Evolutionary conservation across 345 rosid species (phyloP), one percentile per base, ranked within the genome.

Genomic region (Rhodamnia argentea): DNA sequence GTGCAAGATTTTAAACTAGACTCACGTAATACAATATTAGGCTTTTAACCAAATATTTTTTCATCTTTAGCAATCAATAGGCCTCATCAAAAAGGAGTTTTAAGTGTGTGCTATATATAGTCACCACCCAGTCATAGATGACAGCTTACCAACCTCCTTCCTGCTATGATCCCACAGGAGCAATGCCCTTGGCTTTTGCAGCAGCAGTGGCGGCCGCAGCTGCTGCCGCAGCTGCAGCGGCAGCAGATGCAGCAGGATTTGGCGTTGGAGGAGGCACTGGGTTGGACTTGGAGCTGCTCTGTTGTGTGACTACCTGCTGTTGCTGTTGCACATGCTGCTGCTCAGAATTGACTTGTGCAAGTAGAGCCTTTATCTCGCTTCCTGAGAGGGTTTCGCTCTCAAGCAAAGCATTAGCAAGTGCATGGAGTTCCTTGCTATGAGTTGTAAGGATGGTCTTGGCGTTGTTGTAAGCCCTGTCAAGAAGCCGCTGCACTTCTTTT

Each of bases 391-490:
- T 97, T 88, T 96, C 98, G 0, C 94, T 90, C 89, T 94, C 92
- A 15, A 97, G 97, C 91, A 97, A 92, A 54, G 95, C 98, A 88
- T 91, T 93, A 9, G 98, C 99, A 10, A 97, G 96, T 10, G 95
- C 97, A 64, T 94, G 91, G 83, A 90, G 99, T 91, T 97, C 98
- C 92, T 94, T 94, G 90, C 90, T 87, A 86, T 90, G 93, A 56
- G 92, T 93, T 14, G 94, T 95, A 50, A 97, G 98, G 75, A 97
- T 96, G 50, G 85, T 91, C 87, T 94, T 95, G 7, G 99, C 99
- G 44, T 97, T 97, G 90, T 94, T 91, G 87, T 95, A 96, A 83
- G 99, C 99, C 90, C 90, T 93, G 75, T 96, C 99, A 85, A 96
- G 86, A 27, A 94, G 88, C 74, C 70, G 18, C 87, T 87, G 94